Conservation (phyloP, 345 rosid genomes). For the Ricinus communis region DNA sequence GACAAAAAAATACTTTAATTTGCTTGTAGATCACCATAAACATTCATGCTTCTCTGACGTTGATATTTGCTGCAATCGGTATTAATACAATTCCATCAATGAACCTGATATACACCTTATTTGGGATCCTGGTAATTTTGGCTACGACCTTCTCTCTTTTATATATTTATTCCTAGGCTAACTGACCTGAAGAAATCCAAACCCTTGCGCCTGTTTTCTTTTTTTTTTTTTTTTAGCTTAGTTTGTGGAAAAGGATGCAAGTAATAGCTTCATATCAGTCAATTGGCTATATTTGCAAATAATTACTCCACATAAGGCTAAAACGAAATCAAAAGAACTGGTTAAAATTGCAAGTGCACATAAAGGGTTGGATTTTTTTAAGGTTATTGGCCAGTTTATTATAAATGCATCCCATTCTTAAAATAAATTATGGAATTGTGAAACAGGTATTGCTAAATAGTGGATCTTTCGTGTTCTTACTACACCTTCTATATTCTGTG, state of each 20-base stretch:
- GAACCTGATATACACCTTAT: constrained; percentile 66
- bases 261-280: too few relatives aligned
- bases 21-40: constrained; percentile 79
- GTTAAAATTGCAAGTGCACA: too few relatives aligned
- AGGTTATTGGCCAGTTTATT: too few relatives aligned
- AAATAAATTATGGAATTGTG: background rate
- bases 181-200: too few relatives aligned
- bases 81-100: constrained; percentile 78
- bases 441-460: constrained; percentile 80
- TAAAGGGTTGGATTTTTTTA: too few relatives aligned
- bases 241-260: too few relatives aligned
- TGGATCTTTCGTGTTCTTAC: constrained; percentile 75
- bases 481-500: constrained; percentile 74
- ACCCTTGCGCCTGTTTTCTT: background rate
- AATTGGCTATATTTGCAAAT: too few relatives aligned
- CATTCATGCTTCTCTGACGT: constrained; percentile 77
- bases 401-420: too few relatives aligned
- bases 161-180: too few relatives aligned
- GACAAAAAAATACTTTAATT: constrained; percentile 5
- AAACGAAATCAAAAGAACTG: too few relatives aligned
- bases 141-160: background rate
- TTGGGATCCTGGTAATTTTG: constrained; percentile 73
- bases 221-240: constrained; percentile 7
- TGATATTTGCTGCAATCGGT: constrained; percentile 67
- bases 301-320: too few relatives aligned